Base-by-base conservation (phyloP, 441 rosid genomes). In the Erodium moschatum region DNA sequence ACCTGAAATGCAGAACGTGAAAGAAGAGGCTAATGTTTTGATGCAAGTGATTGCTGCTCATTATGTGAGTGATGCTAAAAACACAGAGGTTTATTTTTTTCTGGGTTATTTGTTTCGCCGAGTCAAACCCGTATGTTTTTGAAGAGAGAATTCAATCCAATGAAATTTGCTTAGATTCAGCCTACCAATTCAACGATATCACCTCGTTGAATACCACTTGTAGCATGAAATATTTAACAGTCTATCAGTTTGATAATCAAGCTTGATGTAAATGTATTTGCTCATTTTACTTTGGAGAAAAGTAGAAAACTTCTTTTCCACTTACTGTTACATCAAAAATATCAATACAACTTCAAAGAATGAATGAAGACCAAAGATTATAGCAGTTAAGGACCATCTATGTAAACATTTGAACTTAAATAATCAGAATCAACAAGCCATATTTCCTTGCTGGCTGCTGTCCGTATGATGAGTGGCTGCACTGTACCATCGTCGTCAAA, bases 21-120 rank as follows among this genome's bases (percentile, higher is more conserved):
- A 75, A 79, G 93, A 86, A 79, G 92, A 90, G 75, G 89, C 89
- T 46, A 77, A 74, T 66, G 73, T 80, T 68, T 80, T 90, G 62
- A 75, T 92, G 88, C 90, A 90, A 77, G 84, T 81, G 68, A 77
- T 90, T 67, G 73, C 86, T 72, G 82, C 87, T 58, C 74, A 78
- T 75, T 78, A 83, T 67, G 97, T 78, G 77, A 81, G 88, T 73
- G 63, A 42, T 72, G 61, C 33, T 62, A 29, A 66, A 52, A 7
- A 56, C 4, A 44, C 3, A 33, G 48, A 33, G 48, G 29, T 52
- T 69, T 16, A 24, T 27, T 42, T 13, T 70, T 4, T 20, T 42
- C n/a, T 10, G 38, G 65, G 35, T 21, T 60, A 38, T 29, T 56
- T 8, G 1, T 70, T 61, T 70, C 54, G 6, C 21, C 48, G 24